Evolutionary conservation across 1,284 basidiomycete genomes (phyloP).

Genomic region (Pseudozyma tsukubaensis): DNA sequence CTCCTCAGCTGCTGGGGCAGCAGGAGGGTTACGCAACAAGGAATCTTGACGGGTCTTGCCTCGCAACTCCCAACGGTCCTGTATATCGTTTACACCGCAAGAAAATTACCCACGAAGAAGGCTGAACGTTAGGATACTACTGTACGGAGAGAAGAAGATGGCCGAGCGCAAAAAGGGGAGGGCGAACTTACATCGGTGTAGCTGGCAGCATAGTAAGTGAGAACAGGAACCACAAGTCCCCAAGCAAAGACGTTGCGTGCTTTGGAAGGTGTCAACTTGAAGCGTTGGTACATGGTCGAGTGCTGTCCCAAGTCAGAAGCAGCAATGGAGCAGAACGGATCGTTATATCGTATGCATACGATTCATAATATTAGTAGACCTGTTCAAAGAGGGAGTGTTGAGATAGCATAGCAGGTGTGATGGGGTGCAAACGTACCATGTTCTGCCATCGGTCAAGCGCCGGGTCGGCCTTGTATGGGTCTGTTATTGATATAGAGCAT

Average conservation of each 20-base stretch:
- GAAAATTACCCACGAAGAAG: too few species aligned
- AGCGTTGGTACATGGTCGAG: slow-evolving; percentile 65
- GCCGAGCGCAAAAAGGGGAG: not conserved
- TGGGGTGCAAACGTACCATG: slow-evolving; percentile 30
- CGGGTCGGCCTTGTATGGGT: slow-evolving; percentile 65
- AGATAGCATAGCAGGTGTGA: not conserved
- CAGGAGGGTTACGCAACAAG: slow-evolving; percentile 42
- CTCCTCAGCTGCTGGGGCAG: slow-evolving; percentile 22
- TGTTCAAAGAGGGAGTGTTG: not conserved
- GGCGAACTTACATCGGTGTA: slow-evolving; percentile 56
- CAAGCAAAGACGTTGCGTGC: slow-evolving; percentile 49
- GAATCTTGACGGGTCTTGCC: slow-evolving; percentile 58
- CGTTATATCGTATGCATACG: too few species aligned
- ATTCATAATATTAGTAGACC: not conserved
- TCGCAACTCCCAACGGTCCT: slow-evolving; percentile 60
- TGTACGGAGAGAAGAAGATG: too few species aligned
- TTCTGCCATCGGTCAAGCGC: slow-evolving; percentile 64
- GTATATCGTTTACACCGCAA: not conserved
- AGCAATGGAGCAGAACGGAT: not conserved
- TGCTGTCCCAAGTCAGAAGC: slow-evolving; percentile 17
- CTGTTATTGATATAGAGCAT: slow-evolving; percentile 12
- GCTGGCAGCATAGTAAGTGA: slow-evolving; percentile 48
- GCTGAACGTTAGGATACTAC: too few species aligned
- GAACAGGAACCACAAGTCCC: slow-evolving; percentile 54
- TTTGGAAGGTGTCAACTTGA: slow-evolving; percentile 58